Percentiles rank a stretch among this genome's conserved stretches.
Evolutionary conservation across 2,329 filamentous ascomycete genomes (phyloP).

Genomic region (Sarocladium kiliense): DNA sequence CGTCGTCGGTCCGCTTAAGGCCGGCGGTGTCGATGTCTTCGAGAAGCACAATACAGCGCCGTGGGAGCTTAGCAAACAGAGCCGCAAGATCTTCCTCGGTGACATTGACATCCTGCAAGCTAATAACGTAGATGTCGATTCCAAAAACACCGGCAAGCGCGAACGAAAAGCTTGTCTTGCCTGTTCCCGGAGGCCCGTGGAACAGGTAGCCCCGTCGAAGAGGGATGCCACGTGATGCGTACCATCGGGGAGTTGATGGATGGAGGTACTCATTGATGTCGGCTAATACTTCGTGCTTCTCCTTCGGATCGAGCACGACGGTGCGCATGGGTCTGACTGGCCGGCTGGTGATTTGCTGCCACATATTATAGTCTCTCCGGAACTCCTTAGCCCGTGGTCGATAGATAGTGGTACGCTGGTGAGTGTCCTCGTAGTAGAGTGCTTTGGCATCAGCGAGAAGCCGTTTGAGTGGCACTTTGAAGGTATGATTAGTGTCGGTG

Average conservation of each 20-base stretch:
- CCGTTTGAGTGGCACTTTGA: conserved; percentile 46
- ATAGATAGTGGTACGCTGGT: conserved; percentile 54
- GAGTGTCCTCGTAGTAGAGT: conserved; percentile 45
- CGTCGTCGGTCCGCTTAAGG: conserved; percentile 37
- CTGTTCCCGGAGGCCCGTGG: conserved; percentile 68
- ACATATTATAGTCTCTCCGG: conserved; percentile 41
- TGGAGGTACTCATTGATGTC: conserved; percentile 79
- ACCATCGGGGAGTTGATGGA: conserved; percentile 65
- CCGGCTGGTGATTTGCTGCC: conserved; percentile 54
- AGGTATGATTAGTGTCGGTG: background rate
- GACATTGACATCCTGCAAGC: conserved; percentile 49
- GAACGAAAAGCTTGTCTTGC: conserved; percentile 65
- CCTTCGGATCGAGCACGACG: conserved; percentile 63
- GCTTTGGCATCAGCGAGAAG: conserved; percentile 50
- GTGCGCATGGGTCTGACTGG: conserved; percentile 69
- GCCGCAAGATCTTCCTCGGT: conserved; percentile 56
- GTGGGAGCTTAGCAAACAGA: conserved; percentile 56
- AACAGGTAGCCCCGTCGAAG: conserved; percentile 75
- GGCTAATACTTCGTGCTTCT: conserved; percentile 60
- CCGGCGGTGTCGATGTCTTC: conserved; percentile 68
- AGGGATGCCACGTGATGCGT: conserved; percentile 69
- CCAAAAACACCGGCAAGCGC: conserved; percentile 62
- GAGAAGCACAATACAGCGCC: conserved; percentile 59
- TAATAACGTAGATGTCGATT: conserved; percentile 61
- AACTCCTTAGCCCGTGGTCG: conserved; percentile 42